Evolutionary conservation across 768 basidiomycete genomes (phyloP).

Genomic region (Leccinellum rugosiceps): DNA sequence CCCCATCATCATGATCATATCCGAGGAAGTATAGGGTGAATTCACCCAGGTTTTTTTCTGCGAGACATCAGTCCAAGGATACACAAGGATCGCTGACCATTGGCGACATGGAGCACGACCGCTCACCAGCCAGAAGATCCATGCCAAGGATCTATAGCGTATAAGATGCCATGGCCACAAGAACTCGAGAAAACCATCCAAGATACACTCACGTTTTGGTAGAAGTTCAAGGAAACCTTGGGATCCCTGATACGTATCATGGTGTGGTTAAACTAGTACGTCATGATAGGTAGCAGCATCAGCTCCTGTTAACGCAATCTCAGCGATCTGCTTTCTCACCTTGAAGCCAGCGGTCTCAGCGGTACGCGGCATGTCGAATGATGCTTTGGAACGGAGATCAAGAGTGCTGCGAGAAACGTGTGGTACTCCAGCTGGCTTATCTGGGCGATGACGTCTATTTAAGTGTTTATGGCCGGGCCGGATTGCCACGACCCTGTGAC

Average conservation of each 20-base stretch:
- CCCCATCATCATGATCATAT: conserved; percentile 56
- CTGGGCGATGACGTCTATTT: conserved; percentile 7
- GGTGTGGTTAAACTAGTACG: conserved; percentile 82
- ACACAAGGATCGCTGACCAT: conserved; percentile 2
- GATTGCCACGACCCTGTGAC: background rate
- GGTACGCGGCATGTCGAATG: conserved; percentile 54
- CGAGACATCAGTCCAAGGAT: background rate
- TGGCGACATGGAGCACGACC: background rate
- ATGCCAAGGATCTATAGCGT: conserved; percentile 59
- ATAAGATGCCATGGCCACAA: background rate
- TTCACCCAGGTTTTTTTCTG: conserved; percentile 53
- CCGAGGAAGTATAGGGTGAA: conserved; percentile 88
- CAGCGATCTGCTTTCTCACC: conserved; percentile 29
- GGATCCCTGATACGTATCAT: conserved; percentile 91
- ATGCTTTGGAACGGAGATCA: conserved; percentile 7
- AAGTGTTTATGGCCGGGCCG: conserved; percentile 7
- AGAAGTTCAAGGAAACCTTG: conserved; percentile 76
- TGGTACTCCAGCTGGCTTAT: background rate
- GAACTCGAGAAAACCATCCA: background rate
- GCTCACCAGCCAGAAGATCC: conserved; percentile 61
- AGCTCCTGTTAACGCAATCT: background rate
- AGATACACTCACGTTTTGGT: conserved; percentile 53
- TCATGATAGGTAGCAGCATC: background rate
- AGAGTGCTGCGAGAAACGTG: background rate
- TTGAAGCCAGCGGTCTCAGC: conserved; percentile 64